These are phyloP conservation scores for Xerocomus minutiporus DNA, from an alignment of 1,284 basidiomycete species.

Conservation along the genomic window DNA sequence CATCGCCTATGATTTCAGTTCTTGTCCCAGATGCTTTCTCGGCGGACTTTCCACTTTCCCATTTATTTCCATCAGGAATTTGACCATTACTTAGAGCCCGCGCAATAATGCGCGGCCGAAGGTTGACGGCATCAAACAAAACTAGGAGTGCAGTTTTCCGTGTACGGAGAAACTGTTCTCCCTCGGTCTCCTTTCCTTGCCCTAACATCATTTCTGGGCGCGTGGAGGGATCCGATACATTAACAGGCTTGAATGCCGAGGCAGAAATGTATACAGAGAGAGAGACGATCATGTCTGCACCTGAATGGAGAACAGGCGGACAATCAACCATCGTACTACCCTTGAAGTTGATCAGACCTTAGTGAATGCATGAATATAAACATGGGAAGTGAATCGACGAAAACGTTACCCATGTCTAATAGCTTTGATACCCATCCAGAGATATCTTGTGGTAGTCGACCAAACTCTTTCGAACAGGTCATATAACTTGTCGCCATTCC, in stretches of 20 bases:
- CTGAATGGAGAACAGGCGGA: conserved; percentile 58
- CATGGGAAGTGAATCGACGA: neutral
- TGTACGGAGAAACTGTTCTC: conserved; percentile 71
- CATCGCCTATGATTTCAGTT: conserved; percentile 60
- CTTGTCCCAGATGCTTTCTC: conserved; percentile 22
- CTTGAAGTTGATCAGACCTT: conserved; percentile 60
- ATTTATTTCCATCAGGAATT: conserved; percentile 13
- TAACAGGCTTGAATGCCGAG: conserved; percentile 56
- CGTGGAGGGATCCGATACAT: conserved; percentile 33
- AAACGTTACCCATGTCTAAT: conserved; percentile 57
- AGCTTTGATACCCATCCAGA: conserved; percentile 69
- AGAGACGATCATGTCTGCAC: conserved; percentile 67
- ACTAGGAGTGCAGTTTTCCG: conserved; percentile 65
- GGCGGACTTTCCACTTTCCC: conserved; percentile 35
- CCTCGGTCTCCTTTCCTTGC: conserved; percentile 70
- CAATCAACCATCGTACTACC: conserved; percentile 68
- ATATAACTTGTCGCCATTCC: neutral
- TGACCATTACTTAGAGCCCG: conserved; percentile 24
- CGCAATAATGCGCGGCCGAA: conserved; percentile 51
- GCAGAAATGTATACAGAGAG: conserved; percentile 62
- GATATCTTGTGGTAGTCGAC: conserved; percentile 62
- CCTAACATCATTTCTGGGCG: conserved; percentile 44
- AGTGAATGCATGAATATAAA: conserved; percentile 1
- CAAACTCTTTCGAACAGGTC: conserved; percentile 53
- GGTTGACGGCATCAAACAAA: conserved; percentile 60